Conservation (phyloP, 83 land plant genomes). For the Picea mariana region DNA sequence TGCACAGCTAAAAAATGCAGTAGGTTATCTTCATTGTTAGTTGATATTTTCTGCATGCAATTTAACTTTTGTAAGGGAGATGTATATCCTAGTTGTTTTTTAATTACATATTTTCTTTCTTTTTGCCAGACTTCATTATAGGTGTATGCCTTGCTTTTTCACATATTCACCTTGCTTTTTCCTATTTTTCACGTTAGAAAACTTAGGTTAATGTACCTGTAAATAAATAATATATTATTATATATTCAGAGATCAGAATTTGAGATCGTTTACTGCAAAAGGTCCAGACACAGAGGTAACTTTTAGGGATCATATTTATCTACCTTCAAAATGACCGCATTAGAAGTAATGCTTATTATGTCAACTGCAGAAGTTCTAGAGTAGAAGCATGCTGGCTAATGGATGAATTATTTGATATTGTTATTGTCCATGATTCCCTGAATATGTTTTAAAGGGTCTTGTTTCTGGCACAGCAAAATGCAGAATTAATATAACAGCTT, state of each 20-base stretch:
- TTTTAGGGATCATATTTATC: not conserved
- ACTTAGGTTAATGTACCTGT: not conserved
- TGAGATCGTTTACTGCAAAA: not conserved
- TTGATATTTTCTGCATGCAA: not conserved
- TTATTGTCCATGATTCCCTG: not conserved
- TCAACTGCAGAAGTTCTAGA: not conserved
- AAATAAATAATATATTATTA: too few relatives aligned
- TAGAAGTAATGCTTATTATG: not conserved
- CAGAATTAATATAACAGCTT: too few relatives aligned
- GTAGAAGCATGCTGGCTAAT: not conserved
- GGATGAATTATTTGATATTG: not conserved
- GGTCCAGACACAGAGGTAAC: not conserved
- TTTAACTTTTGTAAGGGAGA: not conserved
- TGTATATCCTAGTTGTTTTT: not conserved
- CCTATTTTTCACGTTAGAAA: not conserved
- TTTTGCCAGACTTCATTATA: not conserved
- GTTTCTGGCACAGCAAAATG: too few relatives aligned
- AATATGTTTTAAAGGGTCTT: not conserved
- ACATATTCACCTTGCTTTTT: not conserved
- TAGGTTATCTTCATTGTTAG: slow-evolving; percentile 26
- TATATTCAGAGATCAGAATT: not conserved
- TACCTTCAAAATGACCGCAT: not conserved
- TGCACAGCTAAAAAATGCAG: slow-evolving; percentile 96
- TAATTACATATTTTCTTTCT: not conserved
- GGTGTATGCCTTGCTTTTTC: not conserved